Conservation (phyloP, 1,284 basidiomycete genomes). For the Inonotus obliquus region DNA sequence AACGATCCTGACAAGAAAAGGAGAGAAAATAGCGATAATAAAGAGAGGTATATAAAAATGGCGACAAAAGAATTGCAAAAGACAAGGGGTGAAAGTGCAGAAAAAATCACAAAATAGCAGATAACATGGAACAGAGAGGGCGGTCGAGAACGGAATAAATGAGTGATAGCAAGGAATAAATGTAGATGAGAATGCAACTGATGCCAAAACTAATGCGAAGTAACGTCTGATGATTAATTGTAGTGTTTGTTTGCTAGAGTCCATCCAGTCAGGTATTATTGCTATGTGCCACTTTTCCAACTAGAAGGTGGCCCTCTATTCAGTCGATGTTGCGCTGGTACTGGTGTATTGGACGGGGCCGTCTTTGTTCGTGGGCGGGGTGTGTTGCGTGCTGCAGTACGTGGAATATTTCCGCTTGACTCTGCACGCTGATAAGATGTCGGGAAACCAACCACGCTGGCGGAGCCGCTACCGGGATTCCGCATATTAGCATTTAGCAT, state of each 20-base stretch:
- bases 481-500: constrained; percentile 29
- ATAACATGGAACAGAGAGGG: not conserved
- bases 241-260: not conserved
- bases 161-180: not conserved
- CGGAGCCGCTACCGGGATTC: constrained; percentile 28
- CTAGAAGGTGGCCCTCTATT: constrained; percentile 41
- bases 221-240: not conserved
- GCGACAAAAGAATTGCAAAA: not conserved
- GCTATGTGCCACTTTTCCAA: constrained; percentile 38
- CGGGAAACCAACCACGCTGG: constrained; percentile 17
- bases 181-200: constrained; percentile 6
- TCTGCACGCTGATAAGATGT: constrained; percentile 13
- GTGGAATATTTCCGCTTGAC: constrained; percentile 10
- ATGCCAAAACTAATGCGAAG: constrained; percentile 7
- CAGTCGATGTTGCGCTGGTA: constrained; percentile 18
- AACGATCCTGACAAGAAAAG: not conserved
- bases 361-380: constrained; percentile 49
- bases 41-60: not conserved
- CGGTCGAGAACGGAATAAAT: not conserved
- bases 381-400: constrained; percentile 15
- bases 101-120: not conserved
- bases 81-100: too few species aligned
- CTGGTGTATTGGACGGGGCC: constrained; percentile 42
- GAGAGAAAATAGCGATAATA: not conserved
- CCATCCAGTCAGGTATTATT: not conserved